A percentile compares a stretch with the other conserved stretches of the same genome.
These are phyloP conservation scores for Geranium brycei DNA, from an alignment of 345 rosid genomes.

Conservation along the genomic window DNA sequence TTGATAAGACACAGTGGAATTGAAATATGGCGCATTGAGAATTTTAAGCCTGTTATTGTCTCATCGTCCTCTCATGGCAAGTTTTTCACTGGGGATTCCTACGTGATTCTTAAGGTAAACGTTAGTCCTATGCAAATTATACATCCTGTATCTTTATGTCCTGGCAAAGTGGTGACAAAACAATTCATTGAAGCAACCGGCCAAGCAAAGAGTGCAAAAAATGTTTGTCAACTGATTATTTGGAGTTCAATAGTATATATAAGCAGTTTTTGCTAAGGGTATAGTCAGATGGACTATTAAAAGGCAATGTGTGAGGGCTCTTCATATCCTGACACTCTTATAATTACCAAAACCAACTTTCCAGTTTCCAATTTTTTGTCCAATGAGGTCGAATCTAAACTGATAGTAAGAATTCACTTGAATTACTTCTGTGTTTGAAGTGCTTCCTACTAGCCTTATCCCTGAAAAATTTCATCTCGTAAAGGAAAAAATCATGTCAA, in stretches of 20 bases:
- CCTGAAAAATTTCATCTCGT: not conserved
- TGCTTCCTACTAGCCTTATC: not conserved
- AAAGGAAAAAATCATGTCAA: not conserved
- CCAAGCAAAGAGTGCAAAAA: not conserved
- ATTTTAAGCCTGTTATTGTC: slow-evolving; percentile 53
- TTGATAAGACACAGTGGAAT: slow-evolving; percentile 60
- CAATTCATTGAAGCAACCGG: not conserved
- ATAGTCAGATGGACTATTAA: not conserved
- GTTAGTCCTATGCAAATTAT: slow-evolving; percentile 2
- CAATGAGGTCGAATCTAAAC: not conserved
- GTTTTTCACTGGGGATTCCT: slow-evolving; percentile 93
- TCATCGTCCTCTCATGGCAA: slow-evolving; percentile 70
- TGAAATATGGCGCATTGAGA: slow-evolving; percentile 96
- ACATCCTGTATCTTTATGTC: slow-evolving; percentile 3
- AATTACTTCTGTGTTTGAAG: not conserved
- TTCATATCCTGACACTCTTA: not conserved
- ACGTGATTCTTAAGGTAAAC: slow-evolving; percentile 70
- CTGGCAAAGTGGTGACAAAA: not conserved
- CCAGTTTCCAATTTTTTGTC: not conserved
- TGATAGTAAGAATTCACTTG: not conserved
- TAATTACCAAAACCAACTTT: not conserved
- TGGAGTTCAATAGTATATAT: not conserved
- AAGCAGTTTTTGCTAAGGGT: not conserved
- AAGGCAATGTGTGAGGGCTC: not conserved
- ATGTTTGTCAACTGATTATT: not conserved